Evolutionary conservation across 768 basidiomycete species (phyloP).

Genomic region (Lentinula raphanica): DNA sequence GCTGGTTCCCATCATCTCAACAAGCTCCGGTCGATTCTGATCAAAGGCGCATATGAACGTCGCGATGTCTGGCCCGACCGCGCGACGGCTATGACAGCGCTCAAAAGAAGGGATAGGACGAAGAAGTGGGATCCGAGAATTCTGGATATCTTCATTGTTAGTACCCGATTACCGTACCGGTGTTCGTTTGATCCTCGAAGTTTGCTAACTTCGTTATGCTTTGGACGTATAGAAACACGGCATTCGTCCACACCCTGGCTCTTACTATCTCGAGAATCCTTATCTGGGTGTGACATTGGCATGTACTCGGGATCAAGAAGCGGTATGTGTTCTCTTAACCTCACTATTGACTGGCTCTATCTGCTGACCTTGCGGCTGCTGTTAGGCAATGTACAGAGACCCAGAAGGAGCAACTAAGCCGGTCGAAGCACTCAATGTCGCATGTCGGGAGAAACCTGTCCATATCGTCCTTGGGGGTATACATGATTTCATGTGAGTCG

Average conservation of each 20-base stretch:
- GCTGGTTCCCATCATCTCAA: conserved; percentile 37
- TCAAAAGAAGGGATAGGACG: conserved; percentile 30
- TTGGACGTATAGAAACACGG: conserved; percentile 36
- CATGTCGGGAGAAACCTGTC: conserved; percentile 38
- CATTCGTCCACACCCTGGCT: conserved; percentile 32
- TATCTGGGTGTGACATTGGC: conserved; percentile 43
- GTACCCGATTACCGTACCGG: conserved; percentile 16
- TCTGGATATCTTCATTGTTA: conserved; percentile 47
- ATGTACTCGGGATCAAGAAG: conserved; percentile 60
- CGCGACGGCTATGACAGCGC: conserved; percentile 32
- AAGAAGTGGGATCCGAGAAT: conserved; percentile 50
- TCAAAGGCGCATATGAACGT: conserved; percentile 44
- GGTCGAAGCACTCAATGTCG: conserved; percentile 37
- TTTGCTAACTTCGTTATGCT: no score
- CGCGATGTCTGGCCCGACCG: conserved; percentile 47
- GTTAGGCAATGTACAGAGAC: conserved; percentile 61
- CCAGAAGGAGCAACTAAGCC: conserved; percentile 49
- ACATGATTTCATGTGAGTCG: conserved; percentile 53
- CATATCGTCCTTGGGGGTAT: conserved; percentile 49
- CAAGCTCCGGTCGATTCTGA: conserved; percentile 35
- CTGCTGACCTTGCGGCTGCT: not conserved
- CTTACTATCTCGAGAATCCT: conserved; percentile 21
- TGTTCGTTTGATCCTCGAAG: not conserved
- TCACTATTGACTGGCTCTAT: not conserved
- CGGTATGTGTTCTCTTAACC: conserved; percentile 29